These are phyloP conservation scores for Sisymbrium irio DNA, from an alignment of 345 rosid genomes.

Conservation along the genomic window DNA sequence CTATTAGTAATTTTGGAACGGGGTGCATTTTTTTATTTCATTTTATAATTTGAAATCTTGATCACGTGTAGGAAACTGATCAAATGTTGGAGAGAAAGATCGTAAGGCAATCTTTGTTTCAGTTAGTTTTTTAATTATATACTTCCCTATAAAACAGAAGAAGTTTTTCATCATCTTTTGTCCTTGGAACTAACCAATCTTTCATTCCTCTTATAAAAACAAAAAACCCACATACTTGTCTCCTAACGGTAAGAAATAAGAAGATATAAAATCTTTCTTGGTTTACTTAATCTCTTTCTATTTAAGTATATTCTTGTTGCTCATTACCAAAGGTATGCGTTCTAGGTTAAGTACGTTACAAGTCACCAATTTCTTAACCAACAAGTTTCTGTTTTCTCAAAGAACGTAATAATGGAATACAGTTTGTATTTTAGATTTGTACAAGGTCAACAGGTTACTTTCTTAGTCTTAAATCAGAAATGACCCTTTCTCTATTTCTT, in stretches of 20 bases:
- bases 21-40: background rate
- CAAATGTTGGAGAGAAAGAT: slow-evolving; percentile 27
- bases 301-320: slow-evolving; percentile 26
- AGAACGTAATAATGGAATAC: background rate
- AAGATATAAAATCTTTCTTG: background rate
- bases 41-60: background rate
- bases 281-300: slow-evolving; percentile 25
- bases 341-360: slow-evolving; percentile 36
- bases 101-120: slow-evolving; percentile 23
- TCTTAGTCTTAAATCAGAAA: slow-evolving; percentile 28
- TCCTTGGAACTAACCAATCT: slow-evolving; percentile 41
- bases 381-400: slow-evolving; percentile 23
- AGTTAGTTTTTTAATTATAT: slow-evolving; percentile 8
- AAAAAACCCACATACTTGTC: slow-evolving; percentile 40
- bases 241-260: slow-evolving; percentile 25
- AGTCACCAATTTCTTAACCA: slow-evolving; percentile 46
- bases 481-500: slow-evolving; percentile 36
- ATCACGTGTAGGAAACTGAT: slow-evolving; percentile 11
- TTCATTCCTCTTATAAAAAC: slow-evolving; percentile 43
- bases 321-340: slow-evolving; percentile 33
- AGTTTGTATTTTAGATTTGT: slow-evolving; percentile 24
- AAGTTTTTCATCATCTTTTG: slow-evolving; percentile 39
- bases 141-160: slow-evolving; percentile 23
- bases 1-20: background rate
- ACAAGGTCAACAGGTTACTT: slow-evolving; percentile 20